These are phyloP conservation scores for Cryphonectria radicalis DNA, from an alignment of 2,329 filamentous ascomycete genomes.

Conservation along the genomic window DNA sequence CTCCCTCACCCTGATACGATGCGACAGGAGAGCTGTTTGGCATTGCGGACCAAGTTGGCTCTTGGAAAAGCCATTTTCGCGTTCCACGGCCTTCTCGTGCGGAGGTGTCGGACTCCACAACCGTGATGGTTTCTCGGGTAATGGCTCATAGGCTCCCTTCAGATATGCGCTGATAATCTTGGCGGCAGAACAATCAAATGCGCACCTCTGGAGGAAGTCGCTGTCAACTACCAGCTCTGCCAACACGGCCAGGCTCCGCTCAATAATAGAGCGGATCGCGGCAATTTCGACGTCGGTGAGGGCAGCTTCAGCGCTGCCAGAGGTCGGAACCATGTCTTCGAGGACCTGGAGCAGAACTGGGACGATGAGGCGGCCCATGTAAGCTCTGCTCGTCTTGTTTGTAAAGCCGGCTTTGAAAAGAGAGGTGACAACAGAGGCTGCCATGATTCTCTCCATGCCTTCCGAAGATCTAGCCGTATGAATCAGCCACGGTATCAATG, in stretches of 20 bases:
- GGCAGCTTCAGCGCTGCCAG: constrained; percentile 42
- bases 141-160: constrained; percentile 55
- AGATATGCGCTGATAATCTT: constrained; percentile 53
- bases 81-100: constrained; percentile 18
- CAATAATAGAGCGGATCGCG: constrained; percentile 59
- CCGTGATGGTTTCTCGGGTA: constrained; percentile 39
- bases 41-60: constrained; percentile 64
- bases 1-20: constrained; percentile 78
- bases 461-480: constrained; percentile 61
- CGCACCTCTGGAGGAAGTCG: constrained; percentile 78
- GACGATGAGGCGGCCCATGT: constrained; percentile 69
- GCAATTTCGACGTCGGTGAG: constrained; percentile 45
- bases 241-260: constrained; percentile 75
- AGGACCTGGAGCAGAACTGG: constrained; percentile 72
- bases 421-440: constrained; percentile 69
- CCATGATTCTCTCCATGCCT: constrained; percentile 67
- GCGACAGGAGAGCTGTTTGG: constrained; percentile 61
- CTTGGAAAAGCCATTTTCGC: constrained; percentile 35
- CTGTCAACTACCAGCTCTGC: constrained; percentile 80
- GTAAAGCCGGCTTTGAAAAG: constrained; percentile 72
- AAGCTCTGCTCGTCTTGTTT: constrained; percentile 65
- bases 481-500: constrained; percentile 75
- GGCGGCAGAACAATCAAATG: constrained; percentile 66
- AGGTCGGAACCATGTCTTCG: constrained; percentile 49
- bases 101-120: constrained; percentile 44